Evolutionary conservation across 2,329 filamentous ascomycete genomes (phyloP).

Genomic region (Colletotrichum coccodes): DNA sequence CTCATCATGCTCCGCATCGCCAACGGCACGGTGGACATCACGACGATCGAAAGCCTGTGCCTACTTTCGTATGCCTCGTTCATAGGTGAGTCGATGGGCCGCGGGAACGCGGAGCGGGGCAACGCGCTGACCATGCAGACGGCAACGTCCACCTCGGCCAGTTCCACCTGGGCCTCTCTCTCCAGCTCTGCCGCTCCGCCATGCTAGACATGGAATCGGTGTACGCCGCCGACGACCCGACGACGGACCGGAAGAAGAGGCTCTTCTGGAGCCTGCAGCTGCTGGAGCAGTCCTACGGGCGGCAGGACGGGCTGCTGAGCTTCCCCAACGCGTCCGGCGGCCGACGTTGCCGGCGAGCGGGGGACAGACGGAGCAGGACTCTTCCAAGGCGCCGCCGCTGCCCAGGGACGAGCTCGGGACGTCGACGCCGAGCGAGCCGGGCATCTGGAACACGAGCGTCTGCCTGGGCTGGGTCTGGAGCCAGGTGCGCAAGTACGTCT

Average conservation of each 20-base stretch:
- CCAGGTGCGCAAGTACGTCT: conserved; percentile 55
- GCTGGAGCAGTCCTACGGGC: conserved; percentile 60
- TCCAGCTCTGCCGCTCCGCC: conserved; percentile 61
- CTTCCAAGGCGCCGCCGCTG: conserved; percentile 49
- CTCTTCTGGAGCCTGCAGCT: conserved; percentile 63
- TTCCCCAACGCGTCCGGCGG: conserved; percentile 51
- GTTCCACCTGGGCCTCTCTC: conserved; percentile 60
- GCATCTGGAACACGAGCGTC: conserved; percentile 61
- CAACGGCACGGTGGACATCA: conserved; percentile 58
- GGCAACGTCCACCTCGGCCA: conserved; percentile 59
- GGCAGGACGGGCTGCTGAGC: conserved; percentile 54
- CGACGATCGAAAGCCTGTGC: conserved; percentile 61
- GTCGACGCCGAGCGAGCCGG: conserved; percentile 49
- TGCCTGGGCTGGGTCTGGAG: conserved; percentile 64
- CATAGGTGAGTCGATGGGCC: conserved; percentile 57
- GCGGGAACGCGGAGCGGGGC: too few relatives aligned
- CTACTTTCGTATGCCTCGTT: conserved; percentile 60
- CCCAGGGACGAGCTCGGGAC: conserved; percentile 56
- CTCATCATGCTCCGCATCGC: conserved; percentile 60
- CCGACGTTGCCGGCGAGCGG: conserved; percentile 42
- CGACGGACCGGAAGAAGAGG: conserved; percentile 56
- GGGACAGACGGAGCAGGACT: conserved; percentile 39
- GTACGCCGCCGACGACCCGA: conserved; percentile 47
- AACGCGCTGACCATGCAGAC: conserved; percentile 45
- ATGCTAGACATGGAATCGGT: conserved; percentile 55